Percentiles rank a stretch among this genome's conserved stretches.
Conservation (phyloP, 2,329 filamentous ascomycete genomes). For the Fusarium luffae region DNA sequence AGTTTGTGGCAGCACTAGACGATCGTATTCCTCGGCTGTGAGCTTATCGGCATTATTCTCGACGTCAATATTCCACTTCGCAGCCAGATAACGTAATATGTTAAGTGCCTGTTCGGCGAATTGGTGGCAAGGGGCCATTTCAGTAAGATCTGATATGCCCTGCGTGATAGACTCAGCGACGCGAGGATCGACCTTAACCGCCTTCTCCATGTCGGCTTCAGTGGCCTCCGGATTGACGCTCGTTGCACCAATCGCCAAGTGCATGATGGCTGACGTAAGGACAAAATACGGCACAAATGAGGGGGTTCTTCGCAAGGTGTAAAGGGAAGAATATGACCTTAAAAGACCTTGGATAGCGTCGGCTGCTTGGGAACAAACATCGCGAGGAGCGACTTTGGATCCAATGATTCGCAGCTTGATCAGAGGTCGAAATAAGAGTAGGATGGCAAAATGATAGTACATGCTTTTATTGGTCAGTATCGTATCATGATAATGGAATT, state of each 20-base stretch:
- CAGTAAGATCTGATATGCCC: constrained; percentile 67
- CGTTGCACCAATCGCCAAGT: constrained; percentile 64
- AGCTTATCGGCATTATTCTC: constrained; percentile 52
- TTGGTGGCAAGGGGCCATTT: constrained; percentile 71
- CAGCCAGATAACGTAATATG: constrained; percentile 67
- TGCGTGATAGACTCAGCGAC: constrained; percentile 61
- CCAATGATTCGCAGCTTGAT: constrained; percentile 73
- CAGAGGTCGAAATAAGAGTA: constrained; percentile 79
- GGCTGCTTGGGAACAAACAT: constrained; percentile 72
- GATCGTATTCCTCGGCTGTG: constrained; percentile 52
- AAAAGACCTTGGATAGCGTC: constrained; percentile 68
- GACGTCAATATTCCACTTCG: constrained; percentile 68
- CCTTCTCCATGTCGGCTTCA: constrained; percentile 48
- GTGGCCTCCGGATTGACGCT: constrained; percentile 34
- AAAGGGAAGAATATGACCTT: constrained; percentile 67
- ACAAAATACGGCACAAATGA: constrained; percentile 72
- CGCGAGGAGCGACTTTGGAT: constrained; percentile 70
- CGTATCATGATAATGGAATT: not conserved
- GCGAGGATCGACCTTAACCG: constrained; percentile 51
- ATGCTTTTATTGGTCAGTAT: constrained; percentile 58
- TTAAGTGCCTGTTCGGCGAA: constrained; percentile 70
- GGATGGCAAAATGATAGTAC: constrained; percentile 77
- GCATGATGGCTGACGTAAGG: constrained; percentile 70
- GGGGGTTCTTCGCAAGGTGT: constrained; percentile 67
- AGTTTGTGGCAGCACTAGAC: constrained; percentile 59